A percentile compares a stretch with the other conserved stretches of the same genome.
These are phyloP conservation scores for Volutella citrinella DNA, from an alignment of 2,329 filamentous ascomycete species.

Conservation along the genomic window DNA sequence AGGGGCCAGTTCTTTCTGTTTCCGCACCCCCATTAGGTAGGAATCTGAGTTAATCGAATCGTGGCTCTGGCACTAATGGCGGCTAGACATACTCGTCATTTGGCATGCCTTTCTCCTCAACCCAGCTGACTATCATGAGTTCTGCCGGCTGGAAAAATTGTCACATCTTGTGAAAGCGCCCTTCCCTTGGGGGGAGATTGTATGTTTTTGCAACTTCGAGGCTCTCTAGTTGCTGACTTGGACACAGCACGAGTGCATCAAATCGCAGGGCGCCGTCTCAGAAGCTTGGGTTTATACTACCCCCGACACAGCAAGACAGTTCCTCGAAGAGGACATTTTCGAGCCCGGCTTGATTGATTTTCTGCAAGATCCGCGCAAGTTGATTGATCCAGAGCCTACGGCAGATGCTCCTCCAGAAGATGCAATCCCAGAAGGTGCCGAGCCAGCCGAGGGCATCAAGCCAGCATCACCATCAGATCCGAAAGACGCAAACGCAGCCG, in stretches of 20 bases:
- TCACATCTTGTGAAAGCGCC: constrained; percentile 6
- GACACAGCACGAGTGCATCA: constrained; percentile 13
- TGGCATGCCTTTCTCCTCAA: constrained; percentile 20
- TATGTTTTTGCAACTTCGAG: background rate
- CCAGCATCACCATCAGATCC: too few species aligned
- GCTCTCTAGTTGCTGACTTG: background rate
- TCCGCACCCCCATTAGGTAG: too few species aligned
- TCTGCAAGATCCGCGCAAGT: constrained; percentile 8
- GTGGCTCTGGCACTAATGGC: background rate
- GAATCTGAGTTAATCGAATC: too few species aligned
- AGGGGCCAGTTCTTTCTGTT: too few species aligned
- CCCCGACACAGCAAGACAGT: constrained; percentile 1
- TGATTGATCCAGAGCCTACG: too few species aligned
- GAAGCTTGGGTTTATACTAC: constrained; percentile 8
- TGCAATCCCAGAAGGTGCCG: too few species aligned
- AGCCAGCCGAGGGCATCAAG: too few species aligned
- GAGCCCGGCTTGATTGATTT: constrained; percentile 3
- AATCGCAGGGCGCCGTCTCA: constrained; percentile 4
- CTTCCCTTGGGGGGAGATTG: constrained; percentile 16
- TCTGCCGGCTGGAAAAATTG: constrained; percentile 4
- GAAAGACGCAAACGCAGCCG: too few species aligned
- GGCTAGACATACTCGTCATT: constrained; percentile 16
- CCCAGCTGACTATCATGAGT: constrained; percentile 11
- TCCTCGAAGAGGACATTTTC: constrained; percentile 1
- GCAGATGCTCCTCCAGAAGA: too few species aligned